Conservation (phyloP, 2,329 filamentous ascomycete species). For the Macroventuria anomochaeta region DNA sequence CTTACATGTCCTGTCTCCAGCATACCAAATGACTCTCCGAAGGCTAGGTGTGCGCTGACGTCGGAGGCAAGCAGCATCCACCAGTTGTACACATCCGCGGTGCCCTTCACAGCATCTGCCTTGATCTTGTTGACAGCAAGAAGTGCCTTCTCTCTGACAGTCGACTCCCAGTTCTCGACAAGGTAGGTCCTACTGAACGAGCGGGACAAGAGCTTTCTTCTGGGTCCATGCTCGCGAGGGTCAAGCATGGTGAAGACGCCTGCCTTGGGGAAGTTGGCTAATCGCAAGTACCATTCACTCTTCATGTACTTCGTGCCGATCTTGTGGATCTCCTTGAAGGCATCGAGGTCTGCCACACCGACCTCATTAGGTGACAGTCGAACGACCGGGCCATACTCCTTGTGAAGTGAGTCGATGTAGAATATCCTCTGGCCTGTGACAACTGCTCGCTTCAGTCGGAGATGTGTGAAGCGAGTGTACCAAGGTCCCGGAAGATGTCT, state of each 20-base stretch:
- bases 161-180: conserved; percentile 46
- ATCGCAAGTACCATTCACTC: conserved; percentile 34
- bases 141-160: conserved; percentile 42
- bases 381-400: conserved; percentile 41
- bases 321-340: conserved; percentile 41
- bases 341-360: conserved; percentile 36
- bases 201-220: conserved; percentile 46
- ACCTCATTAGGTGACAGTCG: conserved; percentile 42
- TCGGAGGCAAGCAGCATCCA: conserved; percentile 51
- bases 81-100: conserved; percentile 47
- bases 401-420: conserved; percentile 50
- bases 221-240: conserved; percentile 41
- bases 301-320: conserved; percentile 41
- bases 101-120: conserved; percentile 27
- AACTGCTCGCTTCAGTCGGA: conserved; percentile 48
- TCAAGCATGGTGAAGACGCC: conserved; percentile 50
- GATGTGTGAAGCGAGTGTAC: conserved; percentile 43
- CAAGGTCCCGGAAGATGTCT: conserved; percentile 39
- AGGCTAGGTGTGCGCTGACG: conserved; percentile 46
- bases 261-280: conserved; percentile 35
- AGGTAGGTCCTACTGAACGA: conserved; percentile 47
- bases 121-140: conserved; percentile 45
- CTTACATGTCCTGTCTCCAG: conserved; percentile 48
- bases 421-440: conserved; percentile 48
- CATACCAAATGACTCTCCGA: conserved; percentile 50